A percentile compares a stretch with the other conserved stretches of the same genome.
Conservation (phyloP, 257 asterid species). For the Galeopsis tetrahit region DNA sequence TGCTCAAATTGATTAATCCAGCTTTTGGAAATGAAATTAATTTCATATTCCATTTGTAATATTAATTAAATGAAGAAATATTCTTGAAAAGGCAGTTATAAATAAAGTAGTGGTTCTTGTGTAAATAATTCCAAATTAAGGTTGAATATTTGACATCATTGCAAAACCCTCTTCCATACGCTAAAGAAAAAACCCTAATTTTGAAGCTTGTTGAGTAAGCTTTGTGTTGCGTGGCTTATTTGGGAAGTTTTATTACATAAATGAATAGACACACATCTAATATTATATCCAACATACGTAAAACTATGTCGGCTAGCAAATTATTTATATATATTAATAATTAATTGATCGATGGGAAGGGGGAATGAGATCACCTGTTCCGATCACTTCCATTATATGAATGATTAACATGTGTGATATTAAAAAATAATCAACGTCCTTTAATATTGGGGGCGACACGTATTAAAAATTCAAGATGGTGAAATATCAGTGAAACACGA, state of each 20-base stretch:
- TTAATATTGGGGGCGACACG: too few relatives aligned
- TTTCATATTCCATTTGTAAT: too few relatives aligned
- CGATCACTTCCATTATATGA: too few relatives aligned
- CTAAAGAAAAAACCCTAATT: constrained; percentile 52
- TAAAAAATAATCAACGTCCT: too few relatives aligned
- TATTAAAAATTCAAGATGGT: too few relatives aligned
- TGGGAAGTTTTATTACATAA: constrained; percentile 40
- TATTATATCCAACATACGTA: constrained; percentile 30
- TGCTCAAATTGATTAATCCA: not conserved
- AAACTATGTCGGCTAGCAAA: constrained; percentile 52
- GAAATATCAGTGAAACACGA: too few relatives aligned
- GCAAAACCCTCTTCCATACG: constrained; percentile 35
- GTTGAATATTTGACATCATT: constrained; percentile 4
- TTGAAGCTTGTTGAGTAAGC: constrained; percentile 53
- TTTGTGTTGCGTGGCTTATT: constrained; percentile 55
- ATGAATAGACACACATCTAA: constrained; percentile 41
- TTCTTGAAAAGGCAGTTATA: not conserved
- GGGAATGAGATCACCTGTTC: too few relatives aligned
- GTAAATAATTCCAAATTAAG: not conserved
- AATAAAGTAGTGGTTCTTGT: not conserved
- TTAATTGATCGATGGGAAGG: constrained; percentile 12
- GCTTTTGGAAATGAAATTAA: not conserved
- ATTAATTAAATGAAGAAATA: too few relatives aligned
- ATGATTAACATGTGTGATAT: too few relatives aligned
- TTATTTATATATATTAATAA: constrained; percentile 18